Evolutionary conservation across 2,329 filamentous ascomycete species (phyloP), one percentile per base, ranked within the genome.

Genomic region (Penicillium palitans): DNA sequence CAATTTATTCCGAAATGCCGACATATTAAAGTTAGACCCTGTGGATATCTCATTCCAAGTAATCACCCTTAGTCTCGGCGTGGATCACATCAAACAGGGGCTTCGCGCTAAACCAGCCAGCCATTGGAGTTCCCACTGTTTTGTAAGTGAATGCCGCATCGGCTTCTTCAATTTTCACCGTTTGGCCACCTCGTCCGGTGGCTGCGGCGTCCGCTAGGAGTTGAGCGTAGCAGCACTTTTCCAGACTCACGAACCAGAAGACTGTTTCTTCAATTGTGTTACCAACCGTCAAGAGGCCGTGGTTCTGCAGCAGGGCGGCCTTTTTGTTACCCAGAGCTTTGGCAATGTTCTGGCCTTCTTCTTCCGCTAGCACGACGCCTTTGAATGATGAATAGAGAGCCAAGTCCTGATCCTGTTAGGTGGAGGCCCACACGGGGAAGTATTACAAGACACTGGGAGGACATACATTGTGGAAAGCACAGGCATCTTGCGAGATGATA

Each of bases 31-130:
- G 33, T 21, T 42, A 5, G 15, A 33, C 51, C 19, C 7, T 17
- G 21, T 55, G 21, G 15, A 51, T 47, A 24, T 46, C 29, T 65
- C 72, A 81, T 59, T 79, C 68, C 62, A 86, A 67, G 70, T 86
- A 86, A 12, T 82, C 81, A 2, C 82, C 83, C 24, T 76, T 76
- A 3, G 81, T 83, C 75, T 88, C 84, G 69, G 82, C 81, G 66
- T 87, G 82, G 61, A 89, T 83, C 41, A 90, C 75, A 76, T 90
- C 88, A 75, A 91, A 91, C 62, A 87, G 66, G 17, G 89, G 88
- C 76, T 87, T 87, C 6, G 86, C 89, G 66, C 82, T 86, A 69
- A 91, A 92, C 80, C 84, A 91, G 0, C 89, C 89, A 0, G 84
- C 86, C 35, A 72, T 68, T 17, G 83, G 79, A 0, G 79, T 83